Conservation (phyloP, 306 rosid genomes). For the Fragaria vesca region DNA sequence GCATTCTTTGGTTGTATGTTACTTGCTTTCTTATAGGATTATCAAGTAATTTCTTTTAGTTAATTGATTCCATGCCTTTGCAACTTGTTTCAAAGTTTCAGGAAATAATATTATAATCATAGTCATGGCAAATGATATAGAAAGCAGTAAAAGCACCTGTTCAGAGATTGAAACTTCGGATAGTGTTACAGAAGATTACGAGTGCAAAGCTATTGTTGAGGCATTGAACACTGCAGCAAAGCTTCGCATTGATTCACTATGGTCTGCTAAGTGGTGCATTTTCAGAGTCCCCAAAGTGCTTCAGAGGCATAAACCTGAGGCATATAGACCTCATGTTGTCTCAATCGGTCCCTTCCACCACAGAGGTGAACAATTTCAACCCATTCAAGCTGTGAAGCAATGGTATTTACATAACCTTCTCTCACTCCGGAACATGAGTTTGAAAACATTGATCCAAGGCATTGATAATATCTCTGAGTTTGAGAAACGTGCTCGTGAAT, state of each 20-base stretch:
- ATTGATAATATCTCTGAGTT: neutral
- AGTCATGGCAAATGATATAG: no score
- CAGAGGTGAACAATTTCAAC: neutral
- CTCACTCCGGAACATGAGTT: fast-evolving
- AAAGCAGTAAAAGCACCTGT: no score
- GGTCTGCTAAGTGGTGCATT: slow-evolving; percentile 7
- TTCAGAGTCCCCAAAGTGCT: slow-evolving; percentile 18
- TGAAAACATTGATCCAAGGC: neutral
- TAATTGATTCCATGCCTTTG: no score
- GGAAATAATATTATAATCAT: no score
- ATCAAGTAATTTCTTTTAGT: no score
- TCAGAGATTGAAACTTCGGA: no score
- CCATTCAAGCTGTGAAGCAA: neutral
- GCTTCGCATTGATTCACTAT: neutral
- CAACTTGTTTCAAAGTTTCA: no score
- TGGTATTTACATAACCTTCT: neutral
- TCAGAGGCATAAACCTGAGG: neutral
- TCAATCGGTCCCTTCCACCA: slow-evolving; percentile 26
- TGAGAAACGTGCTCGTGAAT: neutral
- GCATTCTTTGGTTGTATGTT: no score
- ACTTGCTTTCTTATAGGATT: no score
- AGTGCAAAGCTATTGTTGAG: no score
- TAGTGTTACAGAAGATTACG: no score
- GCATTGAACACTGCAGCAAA: no score
- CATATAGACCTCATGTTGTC: neutral